Base-by-base conservation (phyloP, 225 moss, liverwort and hornwort species). In the Bryum argenteum region DNA sequence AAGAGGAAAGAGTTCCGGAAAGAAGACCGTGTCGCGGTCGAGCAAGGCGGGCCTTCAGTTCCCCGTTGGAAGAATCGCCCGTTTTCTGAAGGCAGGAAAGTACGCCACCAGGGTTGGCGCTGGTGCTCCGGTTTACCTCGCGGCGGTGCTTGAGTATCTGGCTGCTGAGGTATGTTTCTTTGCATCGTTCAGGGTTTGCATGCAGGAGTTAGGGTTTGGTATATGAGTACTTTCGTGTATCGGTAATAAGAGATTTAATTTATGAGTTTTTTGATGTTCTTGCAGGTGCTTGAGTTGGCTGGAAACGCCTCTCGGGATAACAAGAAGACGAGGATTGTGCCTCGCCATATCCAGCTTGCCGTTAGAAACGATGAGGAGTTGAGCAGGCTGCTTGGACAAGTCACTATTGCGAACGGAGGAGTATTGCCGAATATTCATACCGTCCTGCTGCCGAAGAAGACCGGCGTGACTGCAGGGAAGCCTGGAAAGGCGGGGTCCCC, bases 321-420 rank as follows among this genome's bases (percentile, higher is more conserved):
- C 11, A 78, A 78, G 78, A 78, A 78, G 28, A 66, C 78, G 8
- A 53, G 72, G 2, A 78, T 78, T 6, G 78, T 83, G 11, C 82
- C 82, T 10, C 79, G 82, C 6, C 82, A 83, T 10, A 79, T 83
- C 0, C 82, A 83, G 50, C 75, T 83, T 12, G 82, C 82, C 5
- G 79, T 83, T 18, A 79, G 75, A 67, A 83, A 83, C 17, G 82
- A 83, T 5, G 82, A 79, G 33, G 82, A 83, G 71, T 28, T 83
- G 40, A 75, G 82, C 48, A 75, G 75, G 60, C 28, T 83, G 75
- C 62, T 83, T 1, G 79, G 79, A 8, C 78, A 79, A 51, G 79
- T 83, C 28, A 83, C 79, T 1, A 83, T 83, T 2, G 82, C 82
- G 1, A 83, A 79, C 14, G 79, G 79, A 18, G 82, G 82, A 6